Conservation (phyloP, 2,329 filamentous ascomycete species). For the Penicillium verrucosum region DNA sequence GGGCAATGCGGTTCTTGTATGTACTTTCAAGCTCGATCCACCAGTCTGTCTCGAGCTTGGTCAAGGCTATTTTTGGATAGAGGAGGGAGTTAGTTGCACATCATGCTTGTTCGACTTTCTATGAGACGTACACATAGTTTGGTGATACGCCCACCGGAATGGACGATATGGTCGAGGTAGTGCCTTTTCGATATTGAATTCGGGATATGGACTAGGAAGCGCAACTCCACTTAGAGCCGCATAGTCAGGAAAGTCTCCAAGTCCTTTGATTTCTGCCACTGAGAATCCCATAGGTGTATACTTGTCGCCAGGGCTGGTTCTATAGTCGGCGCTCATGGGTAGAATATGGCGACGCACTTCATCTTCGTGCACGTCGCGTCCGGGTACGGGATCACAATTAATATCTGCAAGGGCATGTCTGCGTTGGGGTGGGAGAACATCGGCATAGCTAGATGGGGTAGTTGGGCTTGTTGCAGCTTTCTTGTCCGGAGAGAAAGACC, state of each 20-base stretch:
- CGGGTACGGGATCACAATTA: constrained; percentile 13
- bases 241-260: constrained; percentile 80
- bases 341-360: constrained; percentile 36
- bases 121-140: constrained; percentile 75
- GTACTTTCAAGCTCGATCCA: constrained; percentile 84
- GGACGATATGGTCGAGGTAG: constrained; percentile 73
- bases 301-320: constrained; percentile 34
- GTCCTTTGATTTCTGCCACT: constrained; percentile 62
- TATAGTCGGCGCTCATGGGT: constrained; percentile 44
- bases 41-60: constrained; percentile 76
- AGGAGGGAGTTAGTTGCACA: not conserved
- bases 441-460: constrained; percentile 41
- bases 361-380: constrained; percentile 30
- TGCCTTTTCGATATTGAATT: constrained; percentile 68
- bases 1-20: constrained; percentile 64
- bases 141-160: constrained; percentile 80
- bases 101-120: not conserved
- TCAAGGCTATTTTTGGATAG: constrained; percentile 55
- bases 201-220: constrained; percentile 59
- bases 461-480: constrained; percentile 31
- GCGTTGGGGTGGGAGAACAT: constrained; percentile 53
- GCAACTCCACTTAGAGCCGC: constrained; percentile 71
- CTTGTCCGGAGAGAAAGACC: constrained; percentile 52
- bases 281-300: constrained; percentile 69
- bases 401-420: constrained; percentile 45